These are phyloP conservation scores for Blastomyces parvus DNA, from an alignment of 2,329 filamentous ascomycete species.

Conservation along the genomic window DNA sequence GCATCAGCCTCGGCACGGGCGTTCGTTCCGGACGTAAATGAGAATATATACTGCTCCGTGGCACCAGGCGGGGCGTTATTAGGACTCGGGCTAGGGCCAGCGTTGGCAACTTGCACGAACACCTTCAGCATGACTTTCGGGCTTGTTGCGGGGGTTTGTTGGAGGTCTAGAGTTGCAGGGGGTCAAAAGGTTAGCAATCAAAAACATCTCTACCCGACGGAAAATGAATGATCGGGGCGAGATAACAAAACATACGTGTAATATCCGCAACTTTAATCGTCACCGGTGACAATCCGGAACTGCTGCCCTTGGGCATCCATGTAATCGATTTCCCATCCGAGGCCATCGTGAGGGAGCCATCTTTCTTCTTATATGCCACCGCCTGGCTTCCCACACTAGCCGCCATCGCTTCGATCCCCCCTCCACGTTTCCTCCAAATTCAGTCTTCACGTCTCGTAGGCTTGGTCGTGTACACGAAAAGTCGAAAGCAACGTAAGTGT, in stretches of 20 bases:
- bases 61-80: constrained; percentile 22
- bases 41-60: constrained; percentile 68
- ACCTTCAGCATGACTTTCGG: constrained; percentile 92
- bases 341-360: constrained; percentile 70
- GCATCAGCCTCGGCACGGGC: constrained; percentile 76
- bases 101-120: constrained; percentile 58
- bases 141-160: constrained; percentile 82
- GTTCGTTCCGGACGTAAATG: constrained; percentile 68
- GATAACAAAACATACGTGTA: constrained; percentile 60
- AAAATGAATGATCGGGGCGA: neutral
- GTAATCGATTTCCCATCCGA: constrained; percentile 63
- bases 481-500: neutral
- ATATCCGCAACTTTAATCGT: constrained; percentile 66
- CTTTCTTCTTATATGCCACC: constrained; percentile 88
- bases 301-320: constrained; percentile 64
- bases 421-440: neutral
- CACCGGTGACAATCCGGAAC: constrained; percentile 52
- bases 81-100: constrained; percentile 22
- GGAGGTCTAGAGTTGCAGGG: constrained; percentile 55
- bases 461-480: neutral
- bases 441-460: neutral
- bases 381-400: constrained; percentile 10
- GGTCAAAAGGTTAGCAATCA: constrained; percentile 4
- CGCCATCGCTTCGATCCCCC: neutral
- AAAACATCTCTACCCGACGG: neutral